Evolutionary conservation across 179 eudicot species (phyloP), one percentile per base, ranked within the genome.

Genomic region (Pouteria campechiana): DNA sequence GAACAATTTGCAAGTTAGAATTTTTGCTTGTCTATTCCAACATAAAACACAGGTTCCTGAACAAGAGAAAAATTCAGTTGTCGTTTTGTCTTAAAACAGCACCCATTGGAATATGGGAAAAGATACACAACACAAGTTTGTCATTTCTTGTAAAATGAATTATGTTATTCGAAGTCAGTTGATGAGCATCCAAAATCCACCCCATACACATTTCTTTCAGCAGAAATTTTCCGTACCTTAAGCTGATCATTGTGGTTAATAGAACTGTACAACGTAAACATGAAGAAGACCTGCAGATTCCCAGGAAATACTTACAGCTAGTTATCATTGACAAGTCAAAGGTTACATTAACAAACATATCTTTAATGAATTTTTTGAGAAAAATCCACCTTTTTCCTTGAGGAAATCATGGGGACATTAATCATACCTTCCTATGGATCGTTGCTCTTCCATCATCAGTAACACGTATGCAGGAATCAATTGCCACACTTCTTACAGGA

Each of bases 211-310:
- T 47, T 34, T 30, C 39, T 53, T 12, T 18, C 36, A 47, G 24
- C 17, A 33, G 40, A 46, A 37, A 41, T 24, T 27, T 20, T 15
- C 25, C 48, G 44, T 35, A 78, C 87, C 87, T 78, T 78, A 50
- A 78, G 62, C 49, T 61, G 67, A 50, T 72, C 87, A 39, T 57
- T 55, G 54, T 74, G 78, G 50, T 78, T 72, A 23, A 69, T 63
- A 41, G 72, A 63, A 44, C 75, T 72, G 50, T 69, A 75, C 36
- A 78, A 65, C 1, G 81, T 78, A 66, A 74, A 78, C 42, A 75
- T 56, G 53, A 71, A 78, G 34, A 78, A 47, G 40, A 78, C 78
- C 87, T 78, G 60, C 19, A 34, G 40, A 33, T 31, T 50, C 30
- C 19, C 38, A 15, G 22, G 15, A 10, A 23, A 13, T 20, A 35